These are phyloP conservation scores for Peribolospora kevripleyi DNA, from an alignment of 768 basidiomycete species.

Conservation along the genomic window DNA sequence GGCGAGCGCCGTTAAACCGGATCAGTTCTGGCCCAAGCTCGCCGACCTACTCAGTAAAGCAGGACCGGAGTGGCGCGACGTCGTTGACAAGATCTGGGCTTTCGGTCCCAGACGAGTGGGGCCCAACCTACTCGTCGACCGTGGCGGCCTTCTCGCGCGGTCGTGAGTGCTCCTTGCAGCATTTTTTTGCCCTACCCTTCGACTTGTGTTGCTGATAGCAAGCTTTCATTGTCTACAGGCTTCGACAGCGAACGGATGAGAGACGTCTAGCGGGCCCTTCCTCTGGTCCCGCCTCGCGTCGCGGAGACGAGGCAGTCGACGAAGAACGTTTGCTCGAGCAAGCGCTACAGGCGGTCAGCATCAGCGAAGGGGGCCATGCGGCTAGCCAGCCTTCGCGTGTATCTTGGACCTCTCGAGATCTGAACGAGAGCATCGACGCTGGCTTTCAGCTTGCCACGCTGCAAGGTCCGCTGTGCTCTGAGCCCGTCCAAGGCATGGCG, in stretches of 20 bases:
- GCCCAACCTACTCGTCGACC: slow-evolving; percentile 63
- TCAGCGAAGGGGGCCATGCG: neutral
- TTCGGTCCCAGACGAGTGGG: slow-evolving; percentile 78
- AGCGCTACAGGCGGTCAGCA: neutral
- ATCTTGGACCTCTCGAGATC: slow-evolving; percentile 24
- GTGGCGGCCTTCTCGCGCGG: slow-evolving; percentile 15
- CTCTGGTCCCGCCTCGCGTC: neutral
- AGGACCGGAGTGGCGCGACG: slow-evolving; percentile 53
- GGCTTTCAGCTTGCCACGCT: slow-evolving; percentile 88
- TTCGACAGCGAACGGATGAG: slow-evolving; percentile 8
- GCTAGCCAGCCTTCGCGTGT: neutral
- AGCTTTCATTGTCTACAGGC: neutral
- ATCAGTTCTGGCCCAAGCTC: slow-evolving; percentile 58
- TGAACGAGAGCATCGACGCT: slow-evolving; percentile 63
- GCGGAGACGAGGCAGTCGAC: no score
- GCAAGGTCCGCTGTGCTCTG: slow-evolving; percentile 82
- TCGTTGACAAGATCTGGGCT: slow-evolving; percentile 55
- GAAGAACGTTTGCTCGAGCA: no score
- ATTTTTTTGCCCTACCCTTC: neutral
- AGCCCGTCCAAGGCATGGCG: slow-evolving; percentile 78
- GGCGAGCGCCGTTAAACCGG: slow-evolving; percentile 29
- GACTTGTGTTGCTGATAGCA: neutral
- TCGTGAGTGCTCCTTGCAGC: slow-evolving; percentile 11
- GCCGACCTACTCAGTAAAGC: slow-evolving; percentile 37
- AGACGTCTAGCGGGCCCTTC: slow-evolving; percentile 7